Conservation (phyloP, 768 basidiomycete species). For the Rickenella mellea region DNA sequence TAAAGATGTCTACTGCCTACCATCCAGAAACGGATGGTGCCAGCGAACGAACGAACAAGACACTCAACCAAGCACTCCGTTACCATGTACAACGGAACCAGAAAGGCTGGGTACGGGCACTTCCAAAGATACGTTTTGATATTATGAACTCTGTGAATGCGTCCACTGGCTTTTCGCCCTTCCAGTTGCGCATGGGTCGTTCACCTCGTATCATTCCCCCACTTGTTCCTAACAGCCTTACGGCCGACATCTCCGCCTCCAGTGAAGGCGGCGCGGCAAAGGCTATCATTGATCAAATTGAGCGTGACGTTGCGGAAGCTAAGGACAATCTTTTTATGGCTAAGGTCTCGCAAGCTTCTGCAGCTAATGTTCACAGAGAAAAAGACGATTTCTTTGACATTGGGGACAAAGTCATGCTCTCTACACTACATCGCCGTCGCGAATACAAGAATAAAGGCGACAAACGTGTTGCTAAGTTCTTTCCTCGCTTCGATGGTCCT, state of each 20-base stretch:
- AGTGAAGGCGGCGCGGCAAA: slow-evolving; percentile 1
- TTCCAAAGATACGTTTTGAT: slow-evolving; percentile 21
- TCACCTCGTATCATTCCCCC: slow-evolving; percentile 4
- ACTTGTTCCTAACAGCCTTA: neutral
- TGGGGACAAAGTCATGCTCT: slow-evolving; percentile 26
- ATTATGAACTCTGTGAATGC: slow-evolving; percentile 21
- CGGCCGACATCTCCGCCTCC: slow-evolving; percentile 1
- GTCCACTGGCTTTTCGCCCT: slow-evolving; percentile 7
- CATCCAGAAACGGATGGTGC: slow-evolving; percentile 29
- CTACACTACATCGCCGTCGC: slow-evolving; percentile 12
- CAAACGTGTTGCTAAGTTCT: slow-evolving; percentile 11
- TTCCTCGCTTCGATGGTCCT: slow-evolving; percentile 10
- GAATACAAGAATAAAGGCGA: neutral
- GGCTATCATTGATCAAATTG: slow-evolving; percentile 1
- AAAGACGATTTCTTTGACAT: slow-evolving; percentile 16
- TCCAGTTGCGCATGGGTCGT: slow-evolving; percentile 3
- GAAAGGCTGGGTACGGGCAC: slow-evolving; percentile 18
- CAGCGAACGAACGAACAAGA: slow-evolving; percentile 25
- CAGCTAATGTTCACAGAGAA: slow-evolving; percentile 17
- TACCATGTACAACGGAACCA: slow-evolving; percentile 17
- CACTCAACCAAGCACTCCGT: slow-evolving; percentile 16
- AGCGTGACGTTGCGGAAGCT: slow-evolving; percentile 16
- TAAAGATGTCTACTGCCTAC: slow-evolving; percentile 24
- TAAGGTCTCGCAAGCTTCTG: slow-evolving; percentile 13
- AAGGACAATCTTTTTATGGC: slow-evolving; percentile 1